Conservation (phyloP, 2,329 filamentous ascomycete species). For the Rachicladosporium sp. region DNA sequence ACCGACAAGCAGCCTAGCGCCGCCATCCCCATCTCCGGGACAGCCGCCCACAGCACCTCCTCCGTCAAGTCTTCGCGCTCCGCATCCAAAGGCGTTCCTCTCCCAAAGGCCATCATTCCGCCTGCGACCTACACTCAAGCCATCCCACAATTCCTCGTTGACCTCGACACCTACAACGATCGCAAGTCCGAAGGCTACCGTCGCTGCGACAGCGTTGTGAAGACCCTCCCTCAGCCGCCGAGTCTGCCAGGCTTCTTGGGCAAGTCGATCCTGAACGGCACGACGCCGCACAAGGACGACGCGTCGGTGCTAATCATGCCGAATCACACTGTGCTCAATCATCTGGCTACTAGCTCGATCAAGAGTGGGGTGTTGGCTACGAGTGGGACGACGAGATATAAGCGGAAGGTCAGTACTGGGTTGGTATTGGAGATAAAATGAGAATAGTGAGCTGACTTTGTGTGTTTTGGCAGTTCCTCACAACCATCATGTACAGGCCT, state of each 20-base stretch:
- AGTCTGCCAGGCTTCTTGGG: constrained; percentile 79
- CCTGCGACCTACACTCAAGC: constrained; percentile 54
- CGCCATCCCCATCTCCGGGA: not conserved
- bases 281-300: constrained; percentile 89
- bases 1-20: not conserved
- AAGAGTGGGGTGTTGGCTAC: constrained; percentile 92
- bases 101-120: constrained; percentile 24
- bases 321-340: constrained; percentile 93
- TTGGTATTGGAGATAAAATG: no score
- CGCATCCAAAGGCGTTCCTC: not conserved
- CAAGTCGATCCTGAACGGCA: constrained; percentile 88
- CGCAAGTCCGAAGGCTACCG: constrained; percentile 64
- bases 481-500: constrained; percentile 94
- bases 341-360: constrained; percentile 93
- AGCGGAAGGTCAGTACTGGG: constrained; percentile 58
- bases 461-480: constrained; percentile 55
- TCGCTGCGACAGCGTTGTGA: constrained; percentile 60
- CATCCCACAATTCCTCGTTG: constrained; percentile 74
- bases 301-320: constrained; percentile 94
- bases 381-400: constrained; percentile 93
- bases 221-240: constrained; percentile 72
- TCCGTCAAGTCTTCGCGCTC: not conserved
- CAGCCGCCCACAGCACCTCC: not conserved
- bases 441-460: no score
- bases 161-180: constrained; percentile 52